phyloP scores from a whole-genome alignment of 148 eudicot species.

The Rhododendron vialii region DNA sequence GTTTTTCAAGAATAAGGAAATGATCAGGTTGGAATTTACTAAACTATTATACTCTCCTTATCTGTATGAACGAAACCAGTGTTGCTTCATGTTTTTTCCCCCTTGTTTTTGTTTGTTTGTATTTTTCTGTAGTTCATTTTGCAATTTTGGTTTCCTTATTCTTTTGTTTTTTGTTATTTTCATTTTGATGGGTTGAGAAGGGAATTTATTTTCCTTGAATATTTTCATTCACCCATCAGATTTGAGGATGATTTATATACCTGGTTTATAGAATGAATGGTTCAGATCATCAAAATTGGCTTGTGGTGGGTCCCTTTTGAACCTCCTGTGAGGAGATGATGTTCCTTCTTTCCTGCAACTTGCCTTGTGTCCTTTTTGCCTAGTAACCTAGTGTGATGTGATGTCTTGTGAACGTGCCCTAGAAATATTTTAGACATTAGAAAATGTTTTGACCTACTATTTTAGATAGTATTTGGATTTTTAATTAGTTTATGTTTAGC shows the following conservation, averaged over 20 bases:
- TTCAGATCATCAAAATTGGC: background rate
- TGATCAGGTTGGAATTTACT: constrained; percentile 59
- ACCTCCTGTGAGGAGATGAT: background rate
- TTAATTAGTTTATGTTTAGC: constrained; percentile 27
- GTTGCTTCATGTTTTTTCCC: background rate
- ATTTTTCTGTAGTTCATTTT: background rate
- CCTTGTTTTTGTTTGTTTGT: background rate
- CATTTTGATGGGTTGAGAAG: background rate
- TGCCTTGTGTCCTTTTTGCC: background rate
- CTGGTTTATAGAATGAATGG: background rate
- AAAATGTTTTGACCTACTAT: background rate
- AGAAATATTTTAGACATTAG: background rate
- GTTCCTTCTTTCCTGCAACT: background rate
- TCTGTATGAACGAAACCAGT: background rate
- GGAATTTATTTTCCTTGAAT: background rate
- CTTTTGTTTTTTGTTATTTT: background rate
- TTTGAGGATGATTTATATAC: background rate
- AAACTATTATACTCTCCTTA: background rate
- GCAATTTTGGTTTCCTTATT: background rate
- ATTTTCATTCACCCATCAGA: background rate
- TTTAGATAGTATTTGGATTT: background rate
- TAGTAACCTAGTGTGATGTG: background rate
- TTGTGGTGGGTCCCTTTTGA: background rate
- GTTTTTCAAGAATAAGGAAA: constrained; percentile 94
- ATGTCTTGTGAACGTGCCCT: background rate